Evolutionary conservation across 164 flowering plant species (phyloP).

Genomic region (Saururus chinensis): DNA sequence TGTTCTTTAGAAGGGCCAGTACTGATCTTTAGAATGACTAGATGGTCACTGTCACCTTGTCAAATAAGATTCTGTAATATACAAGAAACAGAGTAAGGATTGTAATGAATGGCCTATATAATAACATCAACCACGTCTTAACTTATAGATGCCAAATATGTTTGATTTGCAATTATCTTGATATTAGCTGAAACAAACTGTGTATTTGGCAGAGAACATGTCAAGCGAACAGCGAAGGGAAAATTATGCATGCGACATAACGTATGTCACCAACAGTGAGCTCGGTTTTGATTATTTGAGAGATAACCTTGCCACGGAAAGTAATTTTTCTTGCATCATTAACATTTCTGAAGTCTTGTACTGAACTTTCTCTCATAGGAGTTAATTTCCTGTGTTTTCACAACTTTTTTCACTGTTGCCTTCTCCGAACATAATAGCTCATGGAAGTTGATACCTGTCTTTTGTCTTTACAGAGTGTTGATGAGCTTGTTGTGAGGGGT

Average conservation of each 20-base stretch:
- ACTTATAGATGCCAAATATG: no score
- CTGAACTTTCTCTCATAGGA: background rate
- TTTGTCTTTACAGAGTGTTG: slow-evolving; percentile 63
- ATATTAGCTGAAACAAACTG: no score
- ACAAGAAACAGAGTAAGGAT: no score
- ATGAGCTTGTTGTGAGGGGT: slow-evolving; percentile 83
- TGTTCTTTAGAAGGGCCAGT: no score
- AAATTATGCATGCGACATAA: slow-evolving; percentile 86
- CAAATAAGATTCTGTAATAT: no score
- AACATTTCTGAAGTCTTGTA: background rate
- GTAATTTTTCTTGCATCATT: slow-evolving; percentile 31
- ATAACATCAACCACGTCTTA: no score
- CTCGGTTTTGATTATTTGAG: slow-evolving; percentile 98
- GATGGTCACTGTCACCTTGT: no score
- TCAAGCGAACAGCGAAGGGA: slow-evolving; percentile 90
- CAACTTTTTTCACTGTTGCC: background rate
- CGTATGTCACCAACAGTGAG: slow-evolving; percentile 98
- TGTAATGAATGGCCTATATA: no score
- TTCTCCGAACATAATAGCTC: slow-evolving; percentile 3
- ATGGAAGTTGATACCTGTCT: slow-evolving; percentile 2
- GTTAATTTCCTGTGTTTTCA: no score
- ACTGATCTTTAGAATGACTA: no score
- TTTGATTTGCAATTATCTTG: no score
- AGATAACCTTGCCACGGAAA: slow-evolving; percentile 99
- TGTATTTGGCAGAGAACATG: slow-evolving; percentile 79